phyloP scores from a whole-genome alignment of 1,284 basidiomycete genomes.

The Rhodotorula sp. region DNA sequence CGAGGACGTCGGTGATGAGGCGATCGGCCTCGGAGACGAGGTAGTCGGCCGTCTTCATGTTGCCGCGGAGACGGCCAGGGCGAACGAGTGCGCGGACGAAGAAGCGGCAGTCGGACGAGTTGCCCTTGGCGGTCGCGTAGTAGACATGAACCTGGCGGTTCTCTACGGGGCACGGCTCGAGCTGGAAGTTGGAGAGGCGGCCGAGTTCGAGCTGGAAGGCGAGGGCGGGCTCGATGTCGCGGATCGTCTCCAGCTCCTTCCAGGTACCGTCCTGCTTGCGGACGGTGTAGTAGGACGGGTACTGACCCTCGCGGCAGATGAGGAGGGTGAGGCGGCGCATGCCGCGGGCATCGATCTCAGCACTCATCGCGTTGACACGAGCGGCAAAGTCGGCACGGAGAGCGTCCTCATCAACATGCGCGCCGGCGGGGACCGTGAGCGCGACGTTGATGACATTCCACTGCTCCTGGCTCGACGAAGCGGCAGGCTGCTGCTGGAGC shows the following conservation, averaged over 20 bases:
- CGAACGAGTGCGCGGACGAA: conserved; percentile 96
- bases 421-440: conserved; percentile 73
- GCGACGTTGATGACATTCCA: conserved; percentile 89
- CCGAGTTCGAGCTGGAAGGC: conserved; percentile 98
- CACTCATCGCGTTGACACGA: conserved; percentile 70
- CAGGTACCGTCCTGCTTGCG: conserved; percentile 72
- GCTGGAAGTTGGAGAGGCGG: conserved; percentile 93
- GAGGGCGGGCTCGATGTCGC: conserved; percentile 97
- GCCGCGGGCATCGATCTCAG: conserved; percentile 67
- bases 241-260: conserved; percentile 93
- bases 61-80: conserved; percentile 85
- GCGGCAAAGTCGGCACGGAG: conserved; percentile 73
- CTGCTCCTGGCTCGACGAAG: conserved; percentile 27
- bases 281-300: conserved; percentile 93
- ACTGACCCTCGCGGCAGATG: conserved; percentile 85
- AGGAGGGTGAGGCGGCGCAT: conserved; percentile 90
- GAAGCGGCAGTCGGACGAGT: conserved; percentile 94
- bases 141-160: conserved; percentile 93
- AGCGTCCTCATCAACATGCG: conserved; percentile 70
- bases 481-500: conserved; percentile 13
- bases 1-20: conserved; percentile 88
- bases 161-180: conserved; percentile 88
- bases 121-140: conserved; percentile 90
- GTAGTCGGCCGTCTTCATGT: conserved; percentile 92
- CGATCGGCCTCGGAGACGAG: conserved; percentile 97